Percentiles rank a stretch among this genome's conserved stretches.
phyloP scores from a whole-genome alignment of 345 rosid species.

The Eucalyptus curtisii region DNA sequence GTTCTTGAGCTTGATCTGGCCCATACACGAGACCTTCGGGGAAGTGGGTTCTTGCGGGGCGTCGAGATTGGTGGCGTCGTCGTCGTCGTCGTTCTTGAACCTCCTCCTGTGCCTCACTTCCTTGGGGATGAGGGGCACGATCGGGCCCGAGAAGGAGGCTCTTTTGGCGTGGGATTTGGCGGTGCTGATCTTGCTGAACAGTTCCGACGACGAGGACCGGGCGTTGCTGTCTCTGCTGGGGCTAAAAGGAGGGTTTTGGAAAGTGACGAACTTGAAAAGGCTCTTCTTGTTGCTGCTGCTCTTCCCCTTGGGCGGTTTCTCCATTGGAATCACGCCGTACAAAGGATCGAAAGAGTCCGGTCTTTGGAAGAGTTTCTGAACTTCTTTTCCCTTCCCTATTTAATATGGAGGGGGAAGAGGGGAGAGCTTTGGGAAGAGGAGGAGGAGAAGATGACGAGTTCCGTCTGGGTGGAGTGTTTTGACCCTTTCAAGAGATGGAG shows the following conservation, averaged over 20 bases:
- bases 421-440: neutral
- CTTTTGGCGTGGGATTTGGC: neutral
- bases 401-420: neutral
- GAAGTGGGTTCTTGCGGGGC: conserved; percentile 59
- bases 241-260: conserved; percentile 51
- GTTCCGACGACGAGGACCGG: neutral
- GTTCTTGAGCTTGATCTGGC: conserved; percentile 69
- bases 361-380: neutral
- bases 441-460: neutral
- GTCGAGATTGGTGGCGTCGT: neutral
- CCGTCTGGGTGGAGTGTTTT: neutral
- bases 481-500: neutral
- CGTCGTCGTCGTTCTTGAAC: conserved; percentile 11
- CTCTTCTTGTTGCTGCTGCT: conserved; percentile 25
- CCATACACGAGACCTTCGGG: conserved; percentile 89
- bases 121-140: conserved; percentile 42
- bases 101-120: conserved; percentile 35
- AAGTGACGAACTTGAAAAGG: conserved; percentile 46
- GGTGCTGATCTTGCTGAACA: neutral
- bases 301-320: conserved; percentile 17
- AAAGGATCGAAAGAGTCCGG: neutral
- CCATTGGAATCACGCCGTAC: conserved; percentile 1
- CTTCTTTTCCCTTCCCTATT: neutral
- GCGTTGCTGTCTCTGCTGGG: conserved; percentile 37
- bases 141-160: conserved; percentile 53